These are phyloP conservation scores for Lathyrus tuberosus DNA, from an alignment of 306 rosid genomes.

Conservation along the genomic window DNA sequence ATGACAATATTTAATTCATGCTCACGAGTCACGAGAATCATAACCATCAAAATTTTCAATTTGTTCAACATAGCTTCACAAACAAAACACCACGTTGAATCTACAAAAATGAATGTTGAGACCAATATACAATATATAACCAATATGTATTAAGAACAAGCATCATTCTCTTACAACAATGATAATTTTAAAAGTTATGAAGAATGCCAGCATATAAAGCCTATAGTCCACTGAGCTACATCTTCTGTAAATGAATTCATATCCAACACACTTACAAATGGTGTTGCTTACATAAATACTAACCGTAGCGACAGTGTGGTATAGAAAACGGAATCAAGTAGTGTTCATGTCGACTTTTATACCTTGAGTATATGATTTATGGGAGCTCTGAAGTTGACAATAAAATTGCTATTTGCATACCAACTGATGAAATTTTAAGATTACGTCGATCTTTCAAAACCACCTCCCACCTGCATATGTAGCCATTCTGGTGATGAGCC, in stretches of 20 bases:
- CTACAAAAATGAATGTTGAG: conserved; percentile 36
- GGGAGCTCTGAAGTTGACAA: conserved; percentile 48
- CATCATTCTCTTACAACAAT: conserved; percentile 57
- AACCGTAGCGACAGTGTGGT: conserved; percentile 41
- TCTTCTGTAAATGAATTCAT: conserved; percentile 52
- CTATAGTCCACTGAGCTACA: conserved; percentile 47
- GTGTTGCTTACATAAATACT: conserved; percentile 49
- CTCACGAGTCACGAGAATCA: too few relatives aligned
- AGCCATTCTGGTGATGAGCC: conserved; percentile 90
- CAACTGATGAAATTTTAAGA: conserved; percentile 41
- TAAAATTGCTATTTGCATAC: conserved; percentile 48
- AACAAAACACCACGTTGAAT: conserved; percentile 44
- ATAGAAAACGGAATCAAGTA: conserved; percentile 42
- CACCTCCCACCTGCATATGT: conserved; percentile 95
- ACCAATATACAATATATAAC: conserved; percentile 47
- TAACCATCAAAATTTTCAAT: neutral
- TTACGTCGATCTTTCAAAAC: conserved; percentile 75
- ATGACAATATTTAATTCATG: too few relatives aligned
- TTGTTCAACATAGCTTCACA: conserved; percentile 50
- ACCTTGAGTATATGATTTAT: conserved; percentile 54
- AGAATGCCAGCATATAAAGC: conserved; percentile 18
- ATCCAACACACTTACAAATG: conserved; percentile 52
- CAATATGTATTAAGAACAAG: conserved; percentile 52
- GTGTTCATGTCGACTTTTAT: conserved; percentile 48
- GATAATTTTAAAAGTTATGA: conserved; percentile 44